Evolutionary conservation across 805 yeast species (phyloP), one percentile per base, ranked within the genome.

Genomic region (Hanseniaspora clermontiae): DNA sequence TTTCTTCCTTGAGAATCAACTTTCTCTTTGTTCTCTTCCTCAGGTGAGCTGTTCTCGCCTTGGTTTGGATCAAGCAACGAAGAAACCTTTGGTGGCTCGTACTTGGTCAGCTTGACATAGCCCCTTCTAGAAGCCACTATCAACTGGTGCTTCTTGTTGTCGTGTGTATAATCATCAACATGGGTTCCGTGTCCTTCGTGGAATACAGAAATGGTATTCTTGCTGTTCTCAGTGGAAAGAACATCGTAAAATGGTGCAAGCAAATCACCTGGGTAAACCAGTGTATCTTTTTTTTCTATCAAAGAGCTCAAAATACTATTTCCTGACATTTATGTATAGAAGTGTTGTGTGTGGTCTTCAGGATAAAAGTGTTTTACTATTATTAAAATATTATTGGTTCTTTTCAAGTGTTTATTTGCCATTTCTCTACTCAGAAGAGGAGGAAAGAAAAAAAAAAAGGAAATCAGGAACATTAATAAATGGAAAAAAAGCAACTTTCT

Each of bases 221-320:
- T 60, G 4, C 27, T 38, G 12, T 27, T 31, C 6, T 29, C 19
- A 17, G 27, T n/a, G 3, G 39, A 20, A 8, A 45, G 19, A 12
- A 68, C 55, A 9, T 74, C 74, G 62, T 71, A 74, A 7, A 75
- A 70, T 1, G 93, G 90, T 19, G 81, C 76, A 27, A 88, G 73
- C 43, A 83, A 77, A 62, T 88, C 95, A 0, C 96, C 96, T 1
- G 96, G 96, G n/a, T 82, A 73, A 2, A 77, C 87, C 5, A 46
- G 5, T 1, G 14, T 24, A n/a, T 47, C 42, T 15, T 38, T 31
- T 31, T 40, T 53, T 15, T 32, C 36, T 17, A 46, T 24, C 32
- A 53, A 39, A 46, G 19, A 19, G 10, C 20, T 34, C 19, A 46
- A 34, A 17, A 46, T 34, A 5, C 39, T 46, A 19, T n/a, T 34